Evolutionary conservation across 768 basidiomycete genomes (phyloP), one percentile per base, ranked within the genome.

Genomic region (Tylopilus cervinicoccineus): DNA sequence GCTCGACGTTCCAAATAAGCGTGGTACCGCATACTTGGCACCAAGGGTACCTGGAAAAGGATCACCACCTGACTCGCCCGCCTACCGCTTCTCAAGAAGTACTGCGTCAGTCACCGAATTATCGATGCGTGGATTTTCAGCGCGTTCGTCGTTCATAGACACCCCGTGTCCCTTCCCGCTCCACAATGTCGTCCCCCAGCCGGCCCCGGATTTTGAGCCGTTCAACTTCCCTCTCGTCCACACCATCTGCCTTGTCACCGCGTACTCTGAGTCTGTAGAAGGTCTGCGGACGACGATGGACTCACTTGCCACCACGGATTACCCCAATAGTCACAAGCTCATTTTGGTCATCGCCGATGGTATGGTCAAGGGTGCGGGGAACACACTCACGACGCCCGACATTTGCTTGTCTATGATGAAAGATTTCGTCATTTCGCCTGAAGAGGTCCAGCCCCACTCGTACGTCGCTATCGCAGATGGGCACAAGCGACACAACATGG

Each of bases 401-500:
- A 97, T 99, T 56, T 85, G 86, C 59, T 70, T 99, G 54, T 72
- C 79, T 32, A 98, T 98, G 96, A 99, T 99, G 96, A 93, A 87
- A 70, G 93, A 97, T 34, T 81, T 96, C 46, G 72, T 96, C 54
- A 77, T 92, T 22, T 70, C 82, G 0, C 78, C 84, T 0, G 74
- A 84, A 19, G 92, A 97, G 43, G 92, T 97, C 29, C 90, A 96
- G 66, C 73, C 93, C 4, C 90, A 95, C 57, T 95, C 93, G 23
- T 99, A 98, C 62, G 93, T 98, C 45, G 93, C 96, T 50, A 97
- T 99, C 59, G 96, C 96, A 14, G 95, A 99, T 63, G 96, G 96
- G n/a, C 94, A 98, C 76, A 98, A 96, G 72, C 80, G 93, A 29
- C 96, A 98, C 76, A 99, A 99, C 67, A 96, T 95, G 93, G 95